A percentile compares a stretch with the other conserved stretches of the same genome.
phyloP scores from a whole-genome alignment of 2,329 filamentous ascomycete species.

The Aureobasidium melanogenum region DNA sequence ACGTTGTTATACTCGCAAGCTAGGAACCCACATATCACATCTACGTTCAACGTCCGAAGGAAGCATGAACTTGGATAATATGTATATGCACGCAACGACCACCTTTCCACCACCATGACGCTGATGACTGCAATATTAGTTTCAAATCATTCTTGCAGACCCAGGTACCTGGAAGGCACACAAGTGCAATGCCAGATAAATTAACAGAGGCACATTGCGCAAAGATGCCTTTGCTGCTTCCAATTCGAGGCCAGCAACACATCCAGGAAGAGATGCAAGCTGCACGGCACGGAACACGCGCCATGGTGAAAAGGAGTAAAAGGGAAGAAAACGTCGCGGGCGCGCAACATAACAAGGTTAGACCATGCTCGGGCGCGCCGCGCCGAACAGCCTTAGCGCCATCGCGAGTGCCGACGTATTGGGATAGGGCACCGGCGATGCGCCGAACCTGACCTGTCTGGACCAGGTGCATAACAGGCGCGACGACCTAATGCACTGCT shows the following conservation, averaged over 20 bases:
- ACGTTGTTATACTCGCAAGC: conserved; percentile 10
- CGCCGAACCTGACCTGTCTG: conserved; percentile 7
- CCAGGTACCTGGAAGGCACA: conserved; percentile 8
- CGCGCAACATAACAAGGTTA: conserved; percentile 1
- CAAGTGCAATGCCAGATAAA: conserved; percentile 4
- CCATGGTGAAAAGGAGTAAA: conserved; percentile 4
- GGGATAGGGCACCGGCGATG: conserved; percentile 6
- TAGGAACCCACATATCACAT: neutral
- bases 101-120: conserved; percentile 2
- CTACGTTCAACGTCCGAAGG: neutral
- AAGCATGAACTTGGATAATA: neutral
- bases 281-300: conserved; percentile 1
- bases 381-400: conserved; percentile 10
- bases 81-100: conserved; percentile 9
- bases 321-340: neutral
- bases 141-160: conserved; percentile 5
- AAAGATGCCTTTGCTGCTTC: neutral
- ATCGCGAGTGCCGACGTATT: conserved; percentile 1
- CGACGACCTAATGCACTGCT: conserved; percentile 3
- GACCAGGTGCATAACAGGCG: conserved; percentile 4
- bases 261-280: conserved; percentile 1
- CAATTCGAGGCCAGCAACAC: neutral
- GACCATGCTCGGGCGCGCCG: conserved; percentile 4
- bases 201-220: neutral
- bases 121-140: neutral